phyloP scores from a whole-genome alignment of 805 yeast genomes.

The Scheffersomyces stipitis region DNA sequence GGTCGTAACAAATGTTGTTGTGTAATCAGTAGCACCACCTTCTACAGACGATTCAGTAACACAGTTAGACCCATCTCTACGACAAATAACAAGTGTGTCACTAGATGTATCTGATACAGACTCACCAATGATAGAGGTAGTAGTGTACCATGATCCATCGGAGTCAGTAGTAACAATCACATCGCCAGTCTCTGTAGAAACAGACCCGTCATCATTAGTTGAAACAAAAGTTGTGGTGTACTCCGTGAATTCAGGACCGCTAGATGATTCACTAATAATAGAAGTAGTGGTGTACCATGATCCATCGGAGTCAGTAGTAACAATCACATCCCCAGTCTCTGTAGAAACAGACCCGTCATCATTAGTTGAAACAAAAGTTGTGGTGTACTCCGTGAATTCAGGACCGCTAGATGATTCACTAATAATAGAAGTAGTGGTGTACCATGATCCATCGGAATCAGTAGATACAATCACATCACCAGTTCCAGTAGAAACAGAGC shows the following conservation, averaged over 20 bases:
- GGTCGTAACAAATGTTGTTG: slow-evolving; percentile 5
- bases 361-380: slow-evolving; percentile 15
- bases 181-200: slow-evolving; percentile 8
- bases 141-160: slow-evolving; percentile 14
- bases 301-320: slow-evolving; percentile 15
- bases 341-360: slow-evolving; percentile 13
- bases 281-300: slow-evolving; percentile 12
- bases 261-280: slow-evolving; percentile 2
- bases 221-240: slow-evolving; percentile 5
- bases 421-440: slow-evolving; percentile 11
- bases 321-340: slow-evolving; percentile 17
- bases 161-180: slow-evolving; percentile 19
- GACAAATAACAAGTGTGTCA: no score
- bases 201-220: slow-evolving; percentile 3
- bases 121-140: slow-evolving; percentile 7
- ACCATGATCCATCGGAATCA: no score
- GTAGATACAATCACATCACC: no score
- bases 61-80: no score
- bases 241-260: no score
- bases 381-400: slow-evolving; percentile 15
- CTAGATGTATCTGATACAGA: no score
- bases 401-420: background rate
- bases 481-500: no score
- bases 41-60: no score
- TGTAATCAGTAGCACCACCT: no score